Conservation (phyloP, 2,329 filamentous ascomycete species). For the Nemania diffusa region DNA sequence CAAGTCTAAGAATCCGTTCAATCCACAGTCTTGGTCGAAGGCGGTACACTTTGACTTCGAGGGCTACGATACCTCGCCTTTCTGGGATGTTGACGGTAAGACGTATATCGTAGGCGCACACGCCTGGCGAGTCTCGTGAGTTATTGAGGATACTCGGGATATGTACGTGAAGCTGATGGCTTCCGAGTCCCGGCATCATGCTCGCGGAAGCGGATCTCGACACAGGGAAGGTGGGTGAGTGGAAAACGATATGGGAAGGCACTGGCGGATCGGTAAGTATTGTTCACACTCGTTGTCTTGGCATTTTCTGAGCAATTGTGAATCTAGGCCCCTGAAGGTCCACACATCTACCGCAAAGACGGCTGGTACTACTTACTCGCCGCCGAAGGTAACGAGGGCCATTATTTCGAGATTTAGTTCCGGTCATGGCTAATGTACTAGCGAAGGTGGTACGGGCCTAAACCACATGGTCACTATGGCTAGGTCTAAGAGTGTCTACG, state of each 20-base stretch:
- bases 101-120: conserved; percentile 60
- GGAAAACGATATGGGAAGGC: conserved; percentile 59
- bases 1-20: conserved; percentile 55
- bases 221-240: conserved; percentile 54
- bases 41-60: conserved; percentile 60
- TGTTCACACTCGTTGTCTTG: neutral
- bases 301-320: neutral
- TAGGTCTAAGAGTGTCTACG: conserved; percentile 54
- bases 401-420: neutral
- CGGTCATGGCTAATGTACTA: neutral
- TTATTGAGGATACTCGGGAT: neutral
- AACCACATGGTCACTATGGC: conserved; percentile 62
- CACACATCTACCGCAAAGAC: conserved; percentile 63
- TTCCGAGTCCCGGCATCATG: conserved; percentile 52
- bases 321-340: conserved; percentile 59
- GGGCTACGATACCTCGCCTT: conserved; percentile 64
- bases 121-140: conserved; percentile 50
- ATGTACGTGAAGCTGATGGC: neutral
- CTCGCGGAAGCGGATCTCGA: conserved; percentile 54
- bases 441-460: conserved; percentile 57
- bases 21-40: conserved; percentile 58
- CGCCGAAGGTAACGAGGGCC: conserved; percentile 55
- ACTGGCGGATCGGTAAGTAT: conserved; percentile 54
- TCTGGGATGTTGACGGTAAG: conserved; percentile 67
- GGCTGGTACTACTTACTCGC: conserved; percentile 64